Evolutionary conservation across 2,329 filamentous ascomycete species (phyloP).

Genomic region (Onygenales sp.): DNA sequence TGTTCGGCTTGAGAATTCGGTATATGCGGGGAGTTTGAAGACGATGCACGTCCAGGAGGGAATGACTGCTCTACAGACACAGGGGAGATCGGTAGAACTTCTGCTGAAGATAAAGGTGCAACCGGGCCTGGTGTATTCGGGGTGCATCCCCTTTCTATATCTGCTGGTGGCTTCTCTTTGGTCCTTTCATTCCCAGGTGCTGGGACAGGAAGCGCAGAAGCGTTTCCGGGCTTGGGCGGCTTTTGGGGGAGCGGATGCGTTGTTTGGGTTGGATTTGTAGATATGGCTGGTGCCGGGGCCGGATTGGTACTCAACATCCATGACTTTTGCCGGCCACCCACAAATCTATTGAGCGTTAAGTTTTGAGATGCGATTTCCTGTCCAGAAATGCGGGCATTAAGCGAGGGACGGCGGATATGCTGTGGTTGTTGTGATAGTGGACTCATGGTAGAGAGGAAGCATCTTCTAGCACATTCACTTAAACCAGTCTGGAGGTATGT

Average conservation of each 20-base stretch:
- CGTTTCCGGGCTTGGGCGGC: not conserved
- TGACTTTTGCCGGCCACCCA: constrained; percentile 27
- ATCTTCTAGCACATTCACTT: not conserved
- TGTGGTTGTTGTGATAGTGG: not conserved
- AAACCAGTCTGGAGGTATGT: not conserved
- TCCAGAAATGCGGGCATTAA: not conserved
- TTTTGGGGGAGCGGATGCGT: constrained; percentile 13
- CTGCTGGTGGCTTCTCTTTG: not conserved
- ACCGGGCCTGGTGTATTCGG: not conserved
- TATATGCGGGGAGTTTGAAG: not conserved
- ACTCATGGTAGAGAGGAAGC: not conserved
- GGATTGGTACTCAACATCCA: constrained; percentile 25
- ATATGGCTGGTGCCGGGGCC: not conserved
- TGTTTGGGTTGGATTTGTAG: constrained; percentile 8
- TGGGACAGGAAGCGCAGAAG: not conserved
- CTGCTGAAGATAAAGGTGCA: not conserved
- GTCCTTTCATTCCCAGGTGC: not conserved
- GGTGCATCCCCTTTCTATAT: not conserved
- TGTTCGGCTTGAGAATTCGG: constrained; percentile 2
- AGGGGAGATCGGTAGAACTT: not conserved
- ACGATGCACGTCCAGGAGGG: not conserved
- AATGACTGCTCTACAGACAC: not conserved
- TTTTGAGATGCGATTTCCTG: constrained; percentile 20
- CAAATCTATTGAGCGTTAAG: constrained; percentile 30
- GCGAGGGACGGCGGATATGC: not conserved